Evolutionary conservation across 352 stramenopile species (phyloP).

Genomic region (Pythium phragmiticola): DNA sequence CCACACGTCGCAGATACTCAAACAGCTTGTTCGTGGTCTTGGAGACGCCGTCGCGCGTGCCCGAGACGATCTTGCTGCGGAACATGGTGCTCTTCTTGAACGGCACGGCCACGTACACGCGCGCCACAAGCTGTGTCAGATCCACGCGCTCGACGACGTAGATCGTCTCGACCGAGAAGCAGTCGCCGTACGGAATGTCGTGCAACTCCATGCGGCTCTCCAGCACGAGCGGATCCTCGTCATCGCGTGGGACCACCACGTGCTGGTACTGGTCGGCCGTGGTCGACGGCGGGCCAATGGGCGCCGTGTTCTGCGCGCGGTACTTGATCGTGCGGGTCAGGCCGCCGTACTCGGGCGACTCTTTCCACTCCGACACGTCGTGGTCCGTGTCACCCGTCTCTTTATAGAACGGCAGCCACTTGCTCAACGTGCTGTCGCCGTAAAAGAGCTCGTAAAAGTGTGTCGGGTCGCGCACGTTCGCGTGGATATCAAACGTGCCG

Average conservation of each 20-base stretch:
- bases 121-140: constrained; percentile 38
- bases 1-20: constrained; percentile 36
- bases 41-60: constrained; percentile 58
- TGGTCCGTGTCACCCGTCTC: constrained; percentile 69
- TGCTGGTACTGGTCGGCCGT: constrained; percentile 57
- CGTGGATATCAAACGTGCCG: constrained; percentile 64
- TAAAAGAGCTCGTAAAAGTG: constrained; percentile 84
- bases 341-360: constrained; percentile 57
- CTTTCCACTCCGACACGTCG: constrained; percentile 53
- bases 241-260: constrained; percentile 43
- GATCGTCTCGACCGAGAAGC: constrained; percentile 72
- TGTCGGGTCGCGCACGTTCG: constrained; percentile 40
- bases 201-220: constrained; percentile 66
- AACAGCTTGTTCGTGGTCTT: constrained; percentile 60
- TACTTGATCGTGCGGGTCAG: constrained; percentile 72
- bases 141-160: constrained; percentile 44
- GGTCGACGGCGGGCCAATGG: constrained; percentile 63
- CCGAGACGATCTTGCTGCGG: constrained; percentile 80
- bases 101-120: constrained; percentile 66
- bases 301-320: constrained; percentile 66
- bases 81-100: constrained; percentile 88
- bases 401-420: constrained; percentile 57
- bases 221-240: constrained; percentile 49
- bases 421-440: constrained; percentile 40
- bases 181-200: constrained; percentile 82